Evolutionary conservation across 2,329 filamentous ascomycete genomes (phyloP).

Genomic region (Alternaria tenuissima): DNA sequence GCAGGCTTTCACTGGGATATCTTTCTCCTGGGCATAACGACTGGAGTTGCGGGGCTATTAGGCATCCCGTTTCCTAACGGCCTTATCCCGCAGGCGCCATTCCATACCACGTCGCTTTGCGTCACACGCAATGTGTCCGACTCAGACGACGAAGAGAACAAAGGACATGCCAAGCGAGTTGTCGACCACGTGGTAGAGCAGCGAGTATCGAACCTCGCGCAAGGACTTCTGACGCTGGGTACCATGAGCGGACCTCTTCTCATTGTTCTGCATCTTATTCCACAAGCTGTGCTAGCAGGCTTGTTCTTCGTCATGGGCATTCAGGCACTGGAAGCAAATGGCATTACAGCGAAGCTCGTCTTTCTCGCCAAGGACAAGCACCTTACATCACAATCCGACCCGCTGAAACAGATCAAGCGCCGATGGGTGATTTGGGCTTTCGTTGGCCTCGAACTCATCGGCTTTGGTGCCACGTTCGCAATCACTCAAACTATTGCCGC

Average conservation of each 20-base stretch:
- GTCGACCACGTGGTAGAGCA: slow-evolving; percentile 64
- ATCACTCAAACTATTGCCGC: slow-evolving; percentile 68
- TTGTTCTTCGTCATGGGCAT: slow-evolving; percentile 68
- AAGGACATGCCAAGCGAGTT: slow-evolving; percentile 54
- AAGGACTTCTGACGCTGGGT: slow-evolving; percentile 63
- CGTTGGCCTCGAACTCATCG: slow-evolving; percentile 60
- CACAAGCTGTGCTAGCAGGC: slow-evolving; percentile 62
- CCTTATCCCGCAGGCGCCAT: slow-evolving; percentile 66
- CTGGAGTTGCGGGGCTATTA: slow-evolving; percentile 63
- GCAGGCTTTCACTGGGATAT: slow-evolving; percentile 70
- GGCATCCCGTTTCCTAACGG: slow-evolving; percentile 67
- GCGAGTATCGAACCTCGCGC: slow-evolving; percentile 64
- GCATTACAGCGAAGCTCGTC: slow-evolving; percentile 61
- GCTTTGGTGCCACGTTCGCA: slow-evolving; percentile 63
- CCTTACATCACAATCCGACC: slow-evolving; percentile 59
- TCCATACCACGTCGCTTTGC: slow-evolving; percentile 64
- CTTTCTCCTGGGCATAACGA: slow-evolving; percentile 65
- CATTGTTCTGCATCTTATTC: slow-evolving; percentile 63
- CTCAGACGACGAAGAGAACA: slow-evolving; percentile 52
- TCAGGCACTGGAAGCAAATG: slow-evolving; percentile 61
- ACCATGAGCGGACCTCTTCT: slow-evolving; percentile 66
- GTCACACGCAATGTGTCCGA: slow-evolving; percentile 52
- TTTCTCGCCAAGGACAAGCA: slow-evolving; percentile 58
- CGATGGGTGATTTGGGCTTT: slow-evolving; percentile 59
- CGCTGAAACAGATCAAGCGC: slow-evolving; percentile 55